Percentiles rank a stretch among this genome's conserved stretches.
phyloP scores from a whole-genome alignment of 371 early-diverging fungal genomes.

The Rhizomucor pusillus region DNA sequence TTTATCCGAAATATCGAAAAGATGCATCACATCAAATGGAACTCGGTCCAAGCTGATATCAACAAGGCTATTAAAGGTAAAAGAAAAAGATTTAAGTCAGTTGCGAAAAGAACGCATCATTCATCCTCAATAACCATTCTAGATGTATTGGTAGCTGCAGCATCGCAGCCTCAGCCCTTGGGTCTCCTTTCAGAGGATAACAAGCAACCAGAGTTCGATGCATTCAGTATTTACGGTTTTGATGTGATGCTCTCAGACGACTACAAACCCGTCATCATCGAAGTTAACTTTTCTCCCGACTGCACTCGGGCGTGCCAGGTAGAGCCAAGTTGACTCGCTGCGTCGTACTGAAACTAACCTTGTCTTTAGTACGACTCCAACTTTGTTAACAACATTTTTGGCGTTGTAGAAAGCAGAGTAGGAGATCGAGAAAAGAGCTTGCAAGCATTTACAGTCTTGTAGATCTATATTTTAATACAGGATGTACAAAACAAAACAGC shows the following conservation, averaged over 20 bases:
- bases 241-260: conserved; percentile 56
- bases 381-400: conserved; percentile 55
- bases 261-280: conserved; percentile 50
- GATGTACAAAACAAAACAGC: too few species aligned
- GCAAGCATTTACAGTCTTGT: conserved; percentile 34
- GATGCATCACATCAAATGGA: conserved; percentile 49
- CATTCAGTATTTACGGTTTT: conserved; percentile 55
- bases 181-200: conserved; percentile 28
- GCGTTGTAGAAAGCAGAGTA: conserved; percentile 43
- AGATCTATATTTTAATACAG: too few species aligned
- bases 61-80: conserved; percentile 49
- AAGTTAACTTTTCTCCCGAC: conserved; percentile 58
- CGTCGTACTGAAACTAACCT: background rate
- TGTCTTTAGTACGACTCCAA: conserved; percentile 44
- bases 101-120: background rate
- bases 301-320: conserved; percentile 56
- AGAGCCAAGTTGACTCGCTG: conserved; percentile 2
- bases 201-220: conserved; percentile 25
- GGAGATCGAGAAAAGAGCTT: conserved; percentile 45
- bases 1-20: conserved; percentile 61
- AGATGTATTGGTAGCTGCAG: conserved; percentile 52
- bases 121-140: background rate
- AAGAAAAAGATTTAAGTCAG: background rate
- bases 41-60: conserved; percentile 46
- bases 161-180: conserved; percentile 43